Base-by-base conservation (phyloP, 1,284 basidiomycete genomes). In the Ustilago crameri region DNA sequence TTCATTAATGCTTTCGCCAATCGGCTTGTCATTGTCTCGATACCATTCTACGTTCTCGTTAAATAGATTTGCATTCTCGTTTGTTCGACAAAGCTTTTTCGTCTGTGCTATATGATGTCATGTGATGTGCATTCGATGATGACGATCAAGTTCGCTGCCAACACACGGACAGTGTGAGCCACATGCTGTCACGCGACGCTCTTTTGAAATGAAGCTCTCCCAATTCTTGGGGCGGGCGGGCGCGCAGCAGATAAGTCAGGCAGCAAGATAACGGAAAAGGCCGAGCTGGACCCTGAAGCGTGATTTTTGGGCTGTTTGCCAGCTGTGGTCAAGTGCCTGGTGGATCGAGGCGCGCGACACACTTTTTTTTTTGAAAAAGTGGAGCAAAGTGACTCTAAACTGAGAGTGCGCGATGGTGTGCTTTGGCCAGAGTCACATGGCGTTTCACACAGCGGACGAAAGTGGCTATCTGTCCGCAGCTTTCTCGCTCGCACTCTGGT, bases 1-100 rank as follows among this genome's bases (percentile, higher is more conserved):
- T 46, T 23, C 10, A 22, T 43, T 58, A 51, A 58, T 51, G 43
- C 46, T 46, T n/a, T 15, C 50, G 42, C 26, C 45, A 9, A 34
- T 18, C 10, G 45, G 32, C 45, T 27, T 18, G 26, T 30, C 50
- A 42, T 42, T 41, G 35, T 51, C 18, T 27, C 34, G 35, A 42
- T 51, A 41, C 48, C 49, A 27, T 51, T 32, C 49, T 22, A 17
- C 17, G 15, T 51, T 32, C 38, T 37, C n/a, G 24, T 30, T 30
- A 30, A 51, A 51, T 51, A 51, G 49, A 51, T 42, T 51, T 23
- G 41, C 41, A 23, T 42, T 42, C 22, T 23, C 18, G 12, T 9
- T 14, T 23, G 20, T 20, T 12, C 10, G 18, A 23, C 15, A 42
- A 8, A 3, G 17, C 15, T 40, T 20, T 40, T 8, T 9, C n/a